Evolutionary conservation across 345 rosid genomes (phyloP), one percentile per base, ranked within the genome.

Genomic region (Moricandia moricandioides): DNA sequence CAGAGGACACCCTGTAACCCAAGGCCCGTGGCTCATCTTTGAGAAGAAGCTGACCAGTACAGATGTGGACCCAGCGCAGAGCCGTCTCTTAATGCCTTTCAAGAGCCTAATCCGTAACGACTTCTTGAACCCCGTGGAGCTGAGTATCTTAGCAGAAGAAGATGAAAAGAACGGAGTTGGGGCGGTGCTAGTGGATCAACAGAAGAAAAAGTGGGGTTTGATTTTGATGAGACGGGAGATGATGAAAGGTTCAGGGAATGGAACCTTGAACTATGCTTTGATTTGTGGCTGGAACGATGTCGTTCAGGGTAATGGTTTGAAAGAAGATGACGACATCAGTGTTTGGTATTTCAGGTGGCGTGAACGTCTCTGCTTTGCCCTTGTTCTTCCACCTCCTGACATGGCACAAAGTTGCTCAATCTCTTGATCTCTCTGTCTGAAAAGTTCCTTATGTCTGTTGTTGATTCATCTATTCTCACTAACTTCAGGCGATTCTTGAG

Each of bases 71-170:
- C 4, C 35, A 5, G 1, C 1, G 0, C 12, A 30, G 29, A 3
- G 56, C 39, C 72, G 78, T 66, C 78, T 74, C 67, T 74, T 37
- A 4, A 45, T 74, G 45, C 72, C 72, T 40, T 45, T 8, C 59
- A 67, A 30, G 1, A 8, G 34, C 8, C 11, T 74, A 18, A 1
- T 65, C 51, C 21, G 49, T 5, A 21, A 18, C 27, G 72, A 74
- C 17, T 74, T 74, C 72, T 58, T 67, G 72, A 66, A 51, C 1
- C 17, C 8, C 2, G 29, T 0, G 1, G 78, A 74, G 65, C 3
- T 5, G 35, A 0, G 4, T 16, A 5, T 57, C 2, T 7, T 27
- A 1, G 1, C 49, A 27, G 43, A 10, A 2, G 64, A 55, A 11
- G 35, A 27, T 29, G 35, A 27, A 29, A 74, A 55, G 31, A 49